Evolutionary conservation across 208 protist species (phyloP), one percentile per base, ranked within the genome.

Genomic region (Kentomonas sorsogonicus): DNA sequence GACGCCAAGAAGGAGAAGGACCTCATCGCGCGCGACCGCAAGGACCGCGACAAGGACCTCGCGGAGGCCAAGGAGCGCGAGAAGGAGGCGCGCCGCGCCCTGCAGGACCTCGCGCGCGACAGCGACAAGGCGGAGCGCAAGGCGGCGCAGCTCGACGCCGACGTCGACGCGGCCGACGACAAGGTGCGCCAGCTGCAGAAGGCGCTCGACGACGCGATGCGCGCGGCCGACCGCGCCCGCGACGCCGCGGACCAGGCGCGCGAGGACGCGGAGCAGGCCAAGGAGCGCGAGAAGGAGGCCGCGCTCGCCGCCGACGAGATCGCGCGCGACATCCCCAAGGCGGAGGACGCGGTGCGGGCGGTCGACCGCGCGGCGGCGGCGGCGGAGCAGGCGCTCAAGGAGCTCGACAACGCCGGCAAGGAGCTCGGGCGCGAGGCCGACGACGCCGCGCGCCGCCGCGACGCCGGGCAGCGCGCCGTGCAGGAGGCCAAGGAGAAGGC

Each of bases 101-200:
- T 88, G 57, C 84, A 92, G 60, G 85, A 92, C 56, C 46, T 79
- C 26, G 56, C 80, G 11, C 66, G 84, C 29, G 88, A 95, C 30
- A 77, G 74, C 7, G 88, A 95, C 61, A 82, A 84, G 55, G 54
- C 84, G 15, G 84, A 92, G 53, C 79, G 80, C 39, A 82, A 81
- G 18, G 84, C 79, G 16, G 69, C 61, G 15, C 65, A 74, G 6
- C 62, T 86, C 13, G 67, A 62, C 31, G 76, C 67, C 27, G 88
- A 95, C 53, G 81, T 80, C 36, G 69, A 61, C 30, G 68, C 72
- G 9, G 79, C 85, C 0, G 84, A 95, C 31, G 88, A 95, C n/a
- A 90, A 91, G 53, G 85, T 95, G 25, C 81, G 85, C 6, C 82
- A 90, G 69, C 66, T 95, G 22, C 77, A 89, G 52, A 87, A 89